A percentile compares a stretch with the other conserved stretches of the same genome.
Evolutionary conservation across 371 early-diverging fungal species (phyloP).

Genomic region (Capniomyces stellatus): DNA sequence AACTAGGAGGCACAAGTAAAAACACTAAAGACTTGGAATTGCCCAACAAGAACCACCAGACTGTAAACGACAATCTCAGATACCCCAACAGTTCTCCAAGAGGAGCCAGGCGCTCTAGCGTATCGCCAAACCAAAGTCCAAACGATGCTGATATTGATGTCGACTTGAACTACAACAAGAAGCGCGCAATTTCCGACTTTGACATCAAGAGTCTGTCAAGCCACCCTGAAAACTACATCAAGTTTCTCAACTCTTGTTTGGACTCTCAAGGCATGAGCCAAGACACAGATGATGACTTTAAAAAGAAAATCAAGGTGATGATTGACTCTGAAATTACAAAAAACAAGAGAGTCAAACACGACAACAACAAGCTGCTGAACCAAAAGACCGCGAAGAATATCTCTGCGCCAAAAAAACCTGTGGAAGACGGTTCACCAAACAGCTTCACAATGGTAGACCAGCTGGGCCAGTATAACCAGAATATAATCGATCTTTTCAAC

Average conservation of each 20-base stretch:
- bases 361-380: too few relatives aligned
- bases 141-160: background rate
- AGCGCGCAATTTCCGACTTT: background rate
- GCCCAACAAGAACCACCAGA: too few relatives aligned
- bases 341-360: too few relatives aligned
- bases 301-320: background rate
- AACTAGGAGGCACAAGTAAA: too few relatives aligned
- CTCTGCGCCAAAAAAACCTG: too few relatives aligned
- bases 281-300: background rate
- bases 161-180: background rate
- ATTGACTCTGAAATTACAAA: background rate
- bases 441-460: too few relatives aligned
- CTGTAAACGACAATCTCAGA: too few relatives aligned
- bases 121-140: background rate
- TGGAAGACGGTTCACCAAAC: too few relatives aligned
- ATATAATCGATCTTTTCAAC: too few relatives aligned
- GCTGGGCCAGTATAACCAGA: too few relatives aligned
- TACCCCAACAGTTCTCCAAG: background rate
- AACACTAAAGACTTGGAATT: too few relatives aligned
- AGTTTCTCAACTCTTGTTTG: background rate
- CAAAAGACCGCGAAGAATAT: background rate
- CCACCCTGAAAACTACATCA: background rate
- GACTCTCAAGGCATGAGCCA: background rate
- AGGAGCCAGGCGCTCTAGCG: background rate
- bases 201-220: background rate